These are phyloP conservation scores for Nakaseomyces delphensis DNA, from an alignment of 1,139 yeast genomes.

Conservation along the genomic window DNA sequence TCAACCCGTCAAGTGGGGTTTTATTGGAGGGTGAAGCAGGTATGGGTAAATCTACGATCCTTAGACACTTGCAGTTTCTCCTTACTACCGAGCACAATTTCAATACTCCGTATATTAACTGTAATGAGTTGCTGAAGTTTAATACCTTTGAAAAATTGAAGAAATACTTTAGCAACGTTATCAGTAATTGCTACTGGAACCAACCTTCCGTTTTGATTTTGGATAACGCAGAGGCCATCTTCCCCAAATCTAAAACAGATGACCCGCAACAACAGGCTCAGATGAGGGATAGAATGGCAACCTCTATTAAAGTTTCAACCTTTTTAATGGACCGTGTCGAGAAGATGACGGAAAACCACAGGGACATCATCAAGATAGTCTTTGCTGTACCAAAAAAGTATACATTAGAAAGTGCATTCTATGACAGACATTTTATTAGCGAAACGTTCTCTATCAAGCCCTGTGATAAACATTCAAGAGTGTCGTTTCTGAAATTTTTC, in stretches of 20 bases:
- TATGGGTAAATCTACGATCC: slow-evolving; percentile 62
- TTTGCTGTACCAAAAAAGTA: slow-evolving; percentile 56
- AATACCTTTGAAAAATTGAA: slow-evolving; percentile 38
- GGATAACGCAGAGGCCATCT: slow-evolving; percentile 72
- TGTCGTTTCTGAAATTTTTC: slow-evolving; percentile 43
- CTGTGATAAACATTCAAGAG: slow-evolving; percentile 61
- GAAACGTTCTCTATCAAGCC: slow-evolving; percentile 53
- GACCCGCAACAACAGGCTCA: slow-evolving; percentile 27
- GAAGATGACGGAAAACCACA: slow-evolving; percentile 36
- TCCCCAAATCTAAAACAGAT: slow-evolving; percentile 35
- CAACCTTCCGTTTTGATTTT: slow-evolving; percentile 66
- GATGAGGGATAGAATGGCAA: slow-evolving; percentile 14
- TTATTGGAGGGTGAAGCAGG: slow-evolving; percentile 70
- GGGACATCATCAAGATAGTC: slow-evolving; percentile 19
- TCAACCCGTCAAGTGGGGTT: slow-evolving; percentile 34
- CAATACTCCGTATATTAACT: slow-evolving; percentile 41
- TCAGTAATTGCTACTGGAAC: slow-evolving; percentile 66
- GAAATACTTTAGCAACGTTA: slow-evolving; percentile 42
- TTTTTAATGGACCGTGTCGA: slow-evolving; percentile 34
- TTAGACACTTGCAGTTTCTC: slow-evolving; percentile 37
- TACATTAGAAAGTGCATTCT: slow-evolving; percentile 50
- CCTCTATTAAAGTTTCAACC: slow-evolving; percentile 31
- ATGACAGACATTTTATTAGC: slow-evolving; percentile 65
- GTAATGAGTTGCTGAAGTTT: slow-evolving; percentile 34
- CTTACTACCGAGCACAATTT: slow-evolving; percentile 39